These are phyloP conservation scores for Eurotiales sp. DNA, from an alignment of 2,329 filamentous ascomycete genomes.

Conservation along the genomic window DNA sequence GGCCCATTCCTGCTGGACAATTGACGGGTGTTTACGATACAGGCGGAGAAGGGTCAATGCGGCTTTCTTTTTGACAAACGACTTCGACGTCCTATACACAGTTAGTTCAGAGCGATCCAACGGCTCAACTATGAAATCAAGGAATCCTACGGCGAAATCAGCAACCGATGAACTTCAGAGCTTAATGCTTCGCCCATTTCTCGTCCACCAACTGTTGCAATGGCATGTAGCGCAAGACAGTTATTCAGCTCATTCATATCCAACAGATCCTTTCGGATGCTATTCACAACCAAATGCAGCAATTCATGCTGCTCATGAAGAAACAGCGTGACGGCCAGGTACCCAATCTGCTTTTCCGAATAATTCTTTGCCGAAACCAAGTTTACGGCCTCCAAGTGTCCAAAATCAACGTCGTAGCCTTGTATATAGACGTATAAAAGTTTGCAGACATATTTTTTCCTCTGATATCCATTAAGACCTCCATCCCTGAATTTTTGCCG, in stretches of 20 bases:
- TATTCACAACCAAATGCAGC: conserved; percentile 94
- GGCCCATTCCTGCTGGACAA: conserved; percentile 94
- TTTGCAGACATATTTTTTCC: conserved; percentile 99
- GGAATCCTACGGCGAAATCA: conserved; percentile 81
- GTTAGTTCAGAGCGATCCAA: conserved; percentile 10
- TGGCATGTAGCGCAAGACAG: conserved; percentile 91
- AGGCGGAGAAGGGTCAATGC: conserved; percentile 87
- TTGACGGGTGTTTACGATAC: conserved; percentile 90
- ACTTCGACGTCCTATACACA: conserved; percentile 69
- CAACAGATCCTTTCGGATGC: conserved; percentile 90
- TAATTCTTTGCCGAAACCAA: conserved; percentile 96
- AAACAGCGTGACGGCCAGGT: conserved; percentile 94
- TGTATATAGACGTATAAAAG: conserved; percentile 98
- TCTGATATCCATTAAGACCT: conserved; percentile 91
- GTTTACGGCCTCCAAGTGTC: conserved; percentile 96
- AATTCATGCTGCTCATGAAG: conserved; percentile 96
- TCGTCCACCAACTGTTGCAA: conserved; percentile 92
- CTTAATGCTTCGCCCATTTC: conserved; percentile 97
- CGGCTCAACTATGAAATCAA: conserved; percentile 11
- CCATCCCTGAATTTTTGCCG: conserved; percentile 98
- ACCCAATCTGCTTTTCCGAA: conserved; percentile 98
- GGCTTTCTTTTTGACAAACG: conserved; percentile 99
- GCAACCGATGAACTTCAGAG: conserved; percentile 82
- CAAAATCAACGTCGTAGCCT: conserved; percentile 98
- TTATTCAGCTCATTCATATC: conserved; percentile 98